Conservation (phyloP, 2,329 filamentous ascomycete species). For the Hymenoscyphus fructigenus region DNA sequence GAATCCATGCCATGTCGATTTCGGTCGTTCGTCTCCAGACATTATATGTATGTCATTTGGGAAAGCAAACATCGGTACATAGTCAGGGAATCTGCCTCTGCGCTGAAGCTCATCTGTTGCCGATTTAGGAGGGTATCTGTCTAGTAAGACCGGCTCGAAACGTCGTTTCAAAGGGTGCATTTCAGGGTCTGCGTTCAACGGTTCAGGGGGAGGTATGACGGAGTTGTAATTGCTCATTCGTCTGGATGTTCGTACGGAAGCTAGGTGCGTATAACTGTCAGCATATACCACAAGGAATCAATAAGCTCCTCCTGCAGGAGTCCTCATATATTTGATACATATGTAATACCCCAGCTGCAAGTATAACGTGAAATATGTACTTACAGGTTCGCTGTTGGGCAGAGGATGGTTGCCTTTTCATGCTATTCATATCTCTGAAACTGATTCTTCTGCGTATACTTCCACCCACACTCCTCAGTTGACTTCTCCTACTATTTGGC, state of each 20-base stretch:
- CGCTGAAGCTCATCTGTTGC: constrained; percentile 77
- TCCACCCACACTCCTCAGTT: constrained; percentile 58
- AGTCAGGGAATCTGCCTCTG: constrained; percentile 88
- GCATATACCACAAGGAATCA: constrained; percentile 11
- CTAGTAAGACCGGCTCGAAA: constrained; percentile 94
- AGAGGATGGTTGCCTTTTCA: constrained; percentile 79
- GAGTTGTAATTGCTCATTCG: constrained; percentile 97
- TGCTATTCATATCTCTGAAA: constrained; percentile 90
- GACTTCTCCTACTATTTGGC: constrained; percentile 44
- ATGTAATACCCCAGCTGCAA: constrained; percentile 1
- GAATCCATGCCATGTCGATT: constrained; percentile 98
- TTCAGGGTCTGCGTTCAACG: constrained; percentile 81
- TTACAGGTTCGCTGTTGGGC: constrained; percentile 64
- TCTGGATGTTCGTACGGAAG: constrained; percentile 76
- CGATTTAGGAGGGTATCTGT: constrained; percentile 85
- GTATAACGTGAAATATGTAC: constrained; percentile 37
- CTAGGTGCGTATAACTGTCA: constrained; percentile 40
- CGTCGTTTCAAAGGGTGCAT: constrained; percentile 94
- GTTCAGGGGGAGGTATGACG: constrained; percentile 90
- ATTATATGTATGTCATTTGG: constrained; percentile 97
- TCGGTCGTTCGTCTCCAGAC: constrained; percentile 87
- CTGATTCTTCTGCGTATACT: constrained; percentile 92
- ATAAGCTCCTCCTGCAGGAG: constrained; percentile 10
- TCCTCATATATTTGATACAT: not conserved
- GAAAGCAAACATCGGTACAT: constrained; percentile 98